A percentile compares a stretch with the other conserved stretches of the same genome.
Conservation (phyloP, 2,329 filamentous ascomycete genomes). For the Teratosphaeria nubilosa region DNA sequence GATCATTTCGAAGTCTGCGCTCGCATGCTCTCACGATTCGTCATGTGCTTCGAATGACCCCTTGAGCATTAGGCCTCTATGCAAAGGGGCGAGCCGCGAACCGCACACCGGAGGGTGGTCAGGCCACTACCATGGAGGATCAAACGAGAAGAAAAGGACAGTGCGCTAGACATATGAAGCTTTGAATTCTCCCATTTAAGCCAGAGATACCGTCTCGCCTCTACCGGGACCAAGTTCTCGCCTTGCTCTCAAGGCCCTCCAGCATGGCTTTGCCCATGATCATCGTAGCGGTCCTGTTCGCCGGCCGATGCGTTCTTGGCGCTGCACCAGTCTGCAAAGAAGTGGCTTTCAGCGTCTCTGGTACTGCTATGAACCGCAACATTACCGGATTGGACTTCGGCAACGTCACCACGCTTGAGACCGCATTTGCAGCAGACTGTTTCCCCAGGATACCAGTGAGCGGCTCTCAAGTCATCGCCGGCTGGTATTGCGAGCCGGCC, state of each 20-base stretch:
- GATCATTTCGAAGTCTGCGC: too few species aligned
- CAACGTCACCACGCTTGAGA: background rate
- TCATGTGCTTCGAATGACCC: too few species aligned
- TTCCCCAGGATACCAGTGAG: background rate
- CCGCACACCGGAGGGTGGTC: too few species aligned
- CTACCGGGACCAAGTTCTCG: background rate
- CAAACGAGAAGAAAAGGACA: too few species aligned
- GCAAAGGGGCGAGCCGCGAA: too few species aligned
- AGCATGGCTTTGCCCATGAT: background rate
- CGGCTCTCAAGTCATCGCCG: background rate
- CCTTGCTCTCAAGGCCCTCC: background rate
- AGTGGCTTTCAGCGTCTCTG: background rate
- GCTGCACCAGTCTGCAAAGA: background rate
- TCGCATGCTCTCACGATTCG: too few species aligned
- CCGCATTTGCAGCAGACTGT: background rate
- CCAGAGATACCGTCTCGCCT: too few species aligned
- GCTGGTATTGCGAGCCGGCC: background rate
- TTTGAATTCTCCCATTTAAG: too few species aligned
- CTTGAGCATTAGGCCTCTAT: too few species aligned
- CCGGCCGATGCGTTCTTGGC: background rate
- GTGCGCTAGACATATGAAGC: too few species aligned
- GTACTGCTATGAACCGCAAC: background rate
- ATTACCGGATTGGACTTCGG: background rate
- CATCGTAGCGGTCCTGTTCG: background rate
- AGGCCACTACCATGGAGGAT: too few species aligned